Evolutionary conservation across 1,284 basidiomycete genomes (phyloP), one percentile per base, ranked within the genome.

Genomic region (Ustilago trichophora): DNA sequence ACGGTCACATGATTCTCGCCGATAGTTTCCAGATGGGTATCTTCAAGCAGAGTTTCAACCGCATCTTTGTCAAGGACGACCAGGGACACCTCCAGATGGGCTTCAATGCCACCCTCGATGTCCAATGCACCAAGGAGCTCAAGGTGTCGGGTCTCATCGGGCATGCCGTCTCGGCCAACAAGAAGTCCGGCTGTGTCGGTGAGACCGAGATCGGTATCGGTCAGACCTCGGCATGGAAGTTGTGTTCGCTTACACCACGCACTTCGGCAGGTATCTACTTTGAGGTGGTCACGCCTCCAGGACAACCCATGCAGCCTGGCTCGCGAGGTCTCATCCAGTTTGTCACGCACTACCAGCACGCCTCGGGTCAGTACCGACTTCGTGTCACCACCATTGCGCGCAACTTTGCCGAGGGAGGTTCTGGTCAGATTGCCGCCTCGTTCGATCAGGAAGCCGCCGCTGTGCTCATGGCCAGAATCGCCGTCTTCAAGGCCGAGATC

Each of bases 201-300:
- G 96, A 99, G 85, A 98, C 96, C 2, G 96, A 99, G 83, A 98
- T 98, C 65, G 96, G 95, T 81, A 96, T 99, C 67, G 95, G 94
- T 22, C 92, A 95, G 80, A 99, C 95, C 1, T 97, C 93, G n/a
- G 95, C 94, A 1, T 99, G 95, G 95, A 97, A 93, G 84, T 87
- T 98, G 72, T 97, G 96, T 84, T 87, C 89, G 50, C 86, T 98
- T 70, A 92, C 88, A 1, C 92, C 93, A 13, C 89, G 88, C 65
- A 94, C 93, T 2, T 90, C 95, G 4, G 88, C 90, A 31, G 96
- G 89, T 21, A 91, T 96, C 47, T 99, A 98, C 85, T 98, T 99
- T 81, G 96, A 99, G 82, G 95, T 98, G 21, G 96, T 98, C 60
- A 97, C 94, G 0, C 95, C 95, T n/a, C 92, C 95, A 11, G 95